phyloP scores from a whole-genome alignment of 306 rosid genomes.

The Sicyos edulis region DNA sequence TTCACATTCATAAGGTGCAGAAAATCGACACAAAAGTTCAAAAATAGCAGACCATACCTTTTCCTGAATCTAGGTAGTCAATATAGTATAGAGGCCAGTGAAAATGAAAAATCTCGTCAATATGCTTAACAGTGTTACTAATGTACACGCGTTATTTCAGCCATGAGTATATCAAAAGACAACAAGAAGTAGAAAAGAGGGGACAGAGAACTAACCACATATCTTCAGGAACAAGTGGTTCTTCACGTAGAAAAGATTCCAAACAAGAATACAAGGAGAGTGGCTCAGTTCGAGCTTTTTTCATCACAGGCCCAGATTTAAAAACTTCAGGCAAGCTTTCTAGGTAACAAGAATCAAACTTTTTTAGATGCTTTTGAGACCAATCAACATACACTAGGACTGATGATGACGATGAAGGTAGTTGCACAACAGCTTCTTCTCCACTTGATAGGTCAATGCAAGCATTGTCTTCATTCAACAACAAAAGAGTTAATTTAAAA shows the following conservation, averaged over 20 bases:
- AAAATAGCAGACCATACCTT: not conserved
- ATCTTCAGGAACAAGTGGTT: slow-evolving; percentile 97
- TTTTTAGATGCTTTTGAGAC: slow-evolving; percentile 69
- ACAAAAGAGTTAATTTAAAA: slow-evolving; percentile 60
- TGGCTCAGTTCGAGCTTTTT: slow-evolving; percentile 90
- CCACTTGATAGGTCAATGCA: slow-evolving; percentile 80
- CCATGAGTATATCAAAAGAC: not conserved
- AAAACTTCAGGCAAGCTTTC: slow-evolving; percentile 81
- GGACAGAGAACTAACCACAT: slow-evolving; percentile 73
- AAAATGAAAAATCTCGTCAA: not conserved
- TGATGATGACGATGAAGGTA: slow-evolving; percentile 48
- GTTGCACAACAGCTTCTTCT: slow-evolving; percentile 54
- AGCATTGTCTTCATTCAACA: slow-evolving; percentile 60
- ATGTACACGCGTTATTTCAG: not conserved
- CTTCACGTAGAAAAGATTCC: slow-evolving; percentile 96
- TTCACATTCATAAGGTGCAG: not conserved
- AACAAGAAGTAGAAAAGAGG: slow-evolving; percentile 8
- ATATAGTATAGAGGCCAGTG: not conserved
- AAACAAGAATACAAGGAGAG: slow-evolving; percentile 91
- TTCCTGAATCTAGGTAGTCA: not conserved
- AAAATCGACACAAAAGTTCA: not conserved
- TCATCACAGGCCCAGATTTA: slow-evolving; percentile 73
- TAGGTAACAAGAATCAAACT: slow-evolving; percentile 56
- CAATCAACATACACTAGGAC: slow-evolving; percentile 68
- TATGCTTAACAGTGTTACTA: not conserved